Evolutionary conservation across 2,329 filamentous ascomycete genomes (phyloP), one percentile per base, ranked within the genome.

Genomic region (Salinomyces thailandicus): DNA sequence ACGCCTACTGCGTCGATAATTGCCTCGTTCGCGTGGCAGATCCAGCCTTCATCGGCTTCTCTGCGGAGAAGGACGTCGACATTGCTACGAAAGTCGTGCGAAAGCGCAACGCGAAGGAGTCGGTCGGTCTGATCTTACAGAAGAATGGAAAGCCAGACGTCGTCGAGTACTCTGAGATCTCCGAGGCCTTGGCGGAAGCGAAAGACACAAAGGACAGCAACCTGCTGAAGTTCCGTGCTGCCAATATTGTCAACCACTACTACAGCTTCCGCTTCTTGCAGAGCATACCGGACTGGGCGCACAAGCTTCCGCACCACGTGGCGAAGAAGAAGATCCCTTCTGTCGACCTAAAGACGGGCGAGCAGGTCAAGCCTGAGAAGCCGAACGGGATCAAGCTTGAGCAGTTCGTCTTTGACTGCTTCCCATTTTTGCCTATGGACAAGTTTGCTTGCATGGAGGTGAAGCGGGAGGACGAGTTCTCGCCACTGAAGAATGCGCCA

Each of bases 201-300:
- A 76, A 80, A 58, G 91, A 98, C 58, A 64, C 80, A 37, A 83
- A 83, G 62, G 79, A 94, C 54, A 69, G 76, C 3, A 79, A 76
- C 39, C 71, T 95, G 36, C 79, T 98, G 58, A 93, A 89, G 65
- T 96, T 94, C 78, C 82, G 91, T 44, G 89, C 91, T 39, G 91
- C 89, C 56, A 98, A 98, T 70, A 98, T 98, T 52, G 91, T 98
- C 67, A 98, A 98, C 72, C 91, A 98, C 73, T 98, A 96, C 75
- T 98, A 98, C 70, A 93, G 85, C 31, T 89, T 87, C 71, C 68
- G 74, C 49, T 96, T 95, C 73, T 74, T 98, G 33, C 82, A 94
- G 62, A 81, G 77, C 46, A 94, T 95, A 51, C 86, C 91, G 39
- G 67, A 77, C 51, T 95, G 85, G 84, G 78, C 76, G 13, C 73